Base-by-base conservation (phyloP, 2,329 filamentous ascomycete genomes). In the Setomelanomma holmii region DNA sequence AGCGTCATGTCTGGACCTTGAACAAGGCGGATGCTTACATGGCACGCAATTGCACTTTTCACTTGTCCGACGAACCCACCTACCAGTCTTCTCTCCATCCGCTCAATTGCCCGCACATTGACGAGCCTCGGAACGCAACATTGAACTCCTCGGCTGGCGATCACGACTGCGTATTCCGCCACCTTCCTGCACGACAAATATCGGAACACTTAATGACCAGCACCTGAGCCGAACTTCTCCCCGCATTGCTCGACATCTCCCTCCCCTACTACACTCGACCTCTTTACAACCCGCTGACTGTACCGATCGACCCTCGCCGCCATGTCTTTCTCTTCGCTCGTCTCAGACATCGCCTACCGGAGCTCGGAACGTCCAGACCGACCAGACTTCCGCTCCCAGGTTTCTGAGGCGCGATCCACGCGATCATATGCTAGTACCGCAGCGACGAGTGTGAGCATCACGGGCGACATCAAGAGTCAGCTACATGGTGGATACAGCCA, bases 281-380 rank as follows among this genome's bases (percentile, higher is more conserved):
- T n/a, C n/a, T n/a, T n/a, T n/a, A n/a, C n/a, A n/a, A n/a, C n/a
- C n/a, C n/a, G n/a, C n/a, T n/a, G n/a, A n/a, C n/a, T n/a, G 11
- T 34, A 10, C 27, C n/a, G 27, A 36, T 22, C 23, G 21, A 24
- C 16, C 20, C 4, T 33, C 20, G 22, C 45, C 56, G 56, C 53
- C 60, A 82, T 82, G 79, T 82, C 79, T 10, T 82, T 82, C 73
- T 82, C 79, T 34, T 79, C 76, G 40, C 78, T 82, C 55, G 79
- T 82, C 63, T 80, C 78, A 65, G 79, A 82, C 61, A 74, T 82
- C 53, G 79, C 78, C 44, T 79, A 77, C 71, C 77, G 79, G 54
- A 79, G 79, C 58, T 71, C 67, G 52, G 72, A 72, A 54, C 55
- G 64, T 38, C 58, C 64, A 41, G 58, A 60, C 39, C 69, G 69